Base-by-base conservation (phyloP, 495 filamentous ascomycete species). In the Penicillium canescens region DNA sequence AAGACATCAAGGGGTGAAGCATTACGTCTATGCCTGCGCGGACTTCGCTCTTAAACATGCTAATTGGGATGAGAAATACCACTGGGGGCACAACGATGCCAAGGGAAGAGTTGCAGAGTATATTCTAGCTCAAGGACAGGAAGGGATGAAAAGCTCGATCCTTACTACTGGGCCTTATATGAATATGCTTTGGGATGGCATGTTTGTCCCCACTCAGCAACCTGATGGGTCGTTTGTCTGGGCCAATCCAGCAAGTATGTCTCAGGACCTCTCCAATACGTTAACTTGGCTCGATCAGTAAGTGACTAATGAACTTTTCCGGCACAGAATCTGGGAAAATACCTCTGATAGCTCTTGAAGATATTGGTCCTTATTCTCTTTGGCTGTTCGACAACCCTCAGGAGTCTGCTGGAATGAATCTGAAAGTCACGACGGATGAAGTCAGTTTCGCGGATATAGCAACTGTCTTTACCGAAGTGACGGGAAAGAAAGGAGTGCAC, bases 331-430 rank as follows among this genome's bases (percentile, higher is more conserved):
- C 54, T 14, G 63, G 68, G 2, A 37, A 49, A 39, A 23, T 84
- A 0, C 60, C 73, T 26, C 73, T 75, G 44, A 70, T 82, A 1
- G 52, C 73, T 3, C 74, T 84, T 1, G 77, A 81, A 20, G 82
- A 86, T 61, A 74, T 72, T 59, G 82, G 70, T 1, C 36, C 63
- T 37, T 86, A 84, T 60, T 76, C 78, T 4, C 67, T 72, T 14
- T 86, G 81, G 81, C 68, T 83, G 5, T 82, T 84, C 50, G 80
- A 84, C 57, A 59, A 83, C 61, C 69, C 67, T 0, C 63, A 75
- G 9, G 57, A 64, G 9, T 71, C 79, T 3, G 72, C 73, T 44
- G 82, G 82, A 0, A 55, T 84, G 57, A 66, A 84, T 44, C 73
- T 85, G 8, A 64, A 73, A 28, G 75, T 81, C 12, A 74, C 77